Evolutionary conservation across 176 grass and related monocot genomes (phyloP).

Genomic region (Hyparrhenia diplandra): DNA sequence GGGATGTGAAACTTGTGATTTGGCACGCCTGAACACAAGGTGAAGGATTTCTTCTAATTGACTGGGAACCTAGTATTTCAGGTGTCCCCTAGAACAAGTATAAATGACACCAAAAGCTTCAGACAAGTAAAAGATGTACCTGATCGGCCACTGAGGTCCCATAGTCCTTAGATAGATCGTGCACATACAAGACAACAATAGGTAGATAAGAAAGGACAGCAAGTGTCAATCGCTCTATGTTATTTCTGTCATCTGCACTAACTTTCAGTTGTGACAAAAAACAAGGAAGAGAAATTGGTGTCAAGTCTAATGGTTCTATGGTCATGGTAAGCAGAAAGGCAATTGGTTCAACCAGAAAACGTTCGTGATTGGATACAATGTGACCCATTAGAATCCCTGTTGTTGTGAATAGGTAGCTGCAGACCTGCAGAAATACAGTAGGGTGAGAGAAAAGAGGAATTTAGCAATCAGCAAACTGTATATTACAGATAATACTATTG

Average conservation of each 20-base stretch:
- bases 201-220: constrained; percentile 82
- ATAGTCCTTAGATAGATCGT: constrained; percentile 80
- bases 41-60: not conserved
- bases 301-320: not conserved
- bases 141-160: constrained; percentile 75
- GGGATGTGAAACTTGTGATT: not conserved
- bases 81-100: not conserved
- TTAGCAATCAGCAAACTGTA: not conserved
- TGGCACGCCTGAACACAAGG: not conserved
- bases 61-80: not conserved
- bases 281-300: not conserved
- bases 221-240: constrained; percentile 83
- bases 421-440: constrained; percentile 52
- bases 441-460: not conserved
- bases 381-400: constrained; percentile 96
- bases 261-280: not conserved
- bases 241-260: constrained; percentile 93
- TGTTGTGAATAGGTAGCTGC: constrained; percentile 98
- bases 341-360: constrained; percentile 80
- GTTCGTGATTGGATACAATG: constrained; percentile 78
- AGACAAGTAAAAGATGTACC: constrained; percentile 28
- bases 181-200: constrained; percentile 86
- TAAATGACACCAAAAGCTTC: not conserved
- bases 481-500: too few species aligned
- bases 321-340: too few species aligned